These are phyloP conservation scores for Ceratobasidium sp. DNA, from an alignment of 1,284 basidiomycete genomes.

Conservation along the genomic window DNA sequence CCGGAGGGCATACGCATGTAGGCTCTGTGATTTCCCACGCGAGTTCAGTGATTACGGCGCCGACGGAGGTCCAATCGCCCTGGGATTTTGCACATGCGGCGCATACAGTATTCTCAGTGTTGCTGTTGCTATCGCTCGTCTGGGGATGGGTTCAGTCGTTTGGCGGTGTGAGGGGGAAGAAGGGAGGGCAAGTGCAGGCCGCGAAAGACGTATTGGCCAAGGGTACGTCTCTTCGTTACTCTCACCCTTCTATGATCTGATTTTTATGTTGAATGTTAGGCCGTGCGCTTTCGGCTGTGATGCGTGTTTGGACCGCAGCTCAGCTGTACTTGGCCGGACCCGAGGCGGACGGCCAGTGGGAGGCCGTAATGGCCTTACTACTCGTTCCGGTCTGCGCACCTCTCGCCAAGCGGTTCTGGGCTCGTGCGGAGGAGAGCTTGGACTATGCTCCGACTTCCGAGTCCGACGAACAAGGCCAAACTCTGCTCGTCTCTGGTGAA, in stretches of 20 bases:
- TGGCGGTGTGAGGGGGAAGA: neutral
- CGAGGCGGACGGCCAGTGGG: constrained; percentile 7
- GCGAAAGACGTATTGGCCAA: constrained; percentile 36
- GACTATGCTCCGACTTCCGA: neutral
- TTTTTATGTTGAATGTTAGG: neutral
- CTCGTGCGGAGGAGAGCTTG: constrained; percentile 22
- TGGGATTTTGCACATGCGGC: constrained; percentile 40
- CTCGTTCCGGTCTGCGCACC: constrained; percentile 33
- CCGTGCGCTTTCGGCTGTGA: constrained; percentile 27
- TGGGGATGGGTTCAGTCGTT: constrained; percentile 29
- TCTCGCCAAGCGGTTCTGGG: constrained; percentile 38
- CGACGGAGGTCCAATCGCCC: constrained; percentile 16
- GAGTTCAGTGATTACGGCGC: constrained; percentile 40
- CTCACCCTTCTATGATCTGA: neutral
- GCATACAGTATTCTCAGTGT: constrained; percentile 45
- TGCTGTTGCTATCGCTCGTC: constrained; percentile 43
- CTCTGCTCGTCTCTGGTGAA: neutral
- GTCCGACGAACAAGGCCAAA: neutral
- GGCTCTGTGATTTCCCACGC: constrained; percentile 45
- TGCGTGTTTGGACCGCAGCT: constrained; percentile 29
- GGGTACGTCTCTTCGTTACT: neutral
- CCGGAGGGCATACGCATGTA: constrained; percentile 29
- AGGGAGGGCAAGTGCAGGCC: constrained; percentile 4
- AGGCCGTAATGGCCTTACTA: constrained; percentile 41
- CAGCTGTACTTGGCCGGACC: constrained; percentile 31